Conservation (phyloP, 352 stramenopile genomes). For the Blastocystis sp. region DNA sequence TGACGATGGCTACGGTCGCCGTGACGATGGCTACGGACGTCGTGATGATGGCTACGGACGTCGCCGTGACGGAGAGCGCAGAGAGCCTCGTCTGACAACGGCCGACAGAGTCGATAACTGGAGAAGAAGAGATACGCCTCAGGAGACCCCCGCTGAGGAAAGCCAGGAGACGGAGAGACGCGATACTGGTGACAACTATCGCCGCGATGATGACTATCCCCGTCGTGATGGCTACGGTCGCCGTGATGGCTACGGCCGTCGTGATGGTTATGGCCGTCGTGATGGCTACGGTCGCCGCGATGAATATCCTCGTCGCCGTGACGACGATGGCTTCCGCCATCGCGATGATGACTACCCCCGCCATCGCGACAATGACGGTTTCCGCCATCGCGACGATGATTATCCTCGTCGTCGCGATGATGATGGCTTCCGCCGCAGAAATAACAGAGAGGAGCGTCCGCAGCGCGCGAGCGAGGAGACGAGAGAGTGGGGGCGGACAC, state of each 20-base stretch:
- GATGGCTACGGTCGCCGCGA: background rate
- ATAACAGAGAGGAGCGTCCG: background rate
- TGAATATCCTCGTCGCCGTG: background rate
- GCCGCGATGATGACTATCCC: background rate
- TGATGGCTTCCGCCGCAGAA: background rate
- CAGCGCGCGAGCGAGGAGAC: background rate
- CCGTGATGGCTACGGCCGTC: background rate
- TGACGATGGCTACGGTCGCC: background rate
- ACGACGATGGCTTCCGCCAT: background rate
- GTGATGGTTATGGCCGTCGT: background rate
- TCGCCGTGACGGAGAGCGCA: background rate
- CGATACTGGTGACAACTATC: background rate
- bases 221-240: background rate
- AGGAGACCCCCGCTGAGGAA: background rate
- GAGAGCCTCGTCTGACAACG: constrained; percentile 14
- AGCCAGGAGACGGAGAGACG: too few relatives aligned
- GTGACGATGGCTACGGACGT: constrained; percentile 7
- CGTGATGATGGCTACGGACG: background rate
- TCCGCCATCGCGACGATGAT: background rate
- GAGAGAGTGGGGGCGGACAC: background rate
- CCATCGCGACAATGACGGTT: background rate
- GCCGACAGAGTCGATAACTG: constrained; percentile 42
- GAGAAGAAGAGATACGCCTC: background rate
- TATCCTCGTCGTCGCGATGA: background rate
- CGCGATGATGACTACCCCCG: background rate